Evolutionary conservation across 2,329 filamentous ascomycete genomes (phyloP), one percentile per base, ranked within the genome.

Genomic region (Aspergillus floridensis): DNA sequence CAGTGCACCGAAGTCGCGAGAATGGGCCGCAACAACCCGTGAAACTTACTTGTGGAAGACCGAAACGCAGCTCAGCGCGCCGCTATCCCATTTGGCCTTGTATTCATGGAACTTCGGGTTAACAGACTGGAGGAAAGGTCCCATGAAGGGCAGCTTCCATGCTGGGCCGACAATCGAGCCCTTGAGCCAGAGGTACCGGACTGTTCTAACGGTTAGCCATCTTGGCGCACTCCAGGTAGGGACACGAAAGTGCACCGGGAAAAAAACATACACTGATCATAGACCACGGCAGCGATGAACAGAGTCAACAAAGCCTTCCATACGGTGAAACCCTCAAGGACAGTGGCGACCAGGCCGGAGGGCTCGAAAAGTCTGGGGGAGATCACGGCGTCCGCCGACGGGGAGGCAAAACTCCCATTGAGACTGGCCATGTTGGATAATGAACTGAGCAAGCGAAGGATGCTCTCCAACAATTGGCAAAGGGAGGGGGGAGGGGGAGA

Each of bases 41-140:
- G 14, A 5, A 12, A 56, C 87, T 68, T 85, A 96, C 92, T 98
- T 99, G 86, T 99, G 95, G 82, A 99, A 99, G 70, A 99, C 92
- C 2, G 93, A 97, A 63, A 99, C 95, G 73, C 95, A 99, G 82
- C 93, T 97, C 68, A 99, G 82, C 51, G 91, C 88, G 50, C 91
- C 95, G 72, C 92, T 96, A 69, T 84, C 77, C 95, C 95, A 99
- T 83, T 98, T 97, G 62, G 84, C 88, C 75, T 93, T 85, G 80
- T 99, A 99, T 71, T 93, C 86, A 62, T 89, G 87, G 75, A 97
- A 98, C 72, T 93, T 91, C 59, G 95, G 95, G 76, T 96, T 88
- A 69, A 98, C 82, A 29, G 92, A 96, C 73, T 97, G 82, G 59
- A 98, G 83, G 77, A 99, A 98, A 5, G 95, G 93, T n/a, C 95